Percentiles rank a stretch among this genome's conserved stretches.
Conservation (phyloP, 768 basidiomycete species). For the Fibroporia radiculosa region DNA sequence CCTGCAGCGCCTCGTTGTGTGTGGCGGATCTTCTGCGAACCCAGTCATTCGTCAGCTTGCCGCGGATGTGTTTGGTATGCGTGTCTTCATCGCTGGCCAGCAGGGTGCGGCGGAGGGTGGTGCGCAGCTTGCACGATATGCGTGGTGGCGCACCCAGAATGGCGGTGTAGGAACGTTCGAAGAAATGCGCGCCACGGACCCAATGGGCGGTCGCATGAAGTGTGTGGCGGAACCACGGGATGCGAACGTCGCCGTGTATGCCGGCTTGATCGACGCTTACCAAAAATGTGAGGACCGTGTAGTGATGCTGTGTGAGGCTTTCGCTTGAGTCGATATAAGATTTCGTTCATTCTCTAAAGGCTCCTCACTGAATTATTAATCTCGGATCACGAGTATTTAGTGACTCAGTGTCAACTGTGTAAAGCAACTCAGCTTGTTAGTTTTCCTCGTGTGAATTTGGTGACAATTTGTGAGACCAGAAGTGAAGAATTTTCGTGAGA, state of each 20-base stretch:
- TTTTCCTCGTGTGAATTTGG: too few species aligned
- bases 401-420: too few species aligned
- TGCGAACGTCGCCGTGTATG: slow-evolving; percentile 42
- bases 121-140: slow-evolving; percentile 61
- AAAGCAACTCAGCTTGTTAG: too few species aligned
- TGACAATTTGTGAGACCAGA: too few species aligned
- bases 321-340: too few species aligned
- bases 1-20: slow-evolving; percentile 63
- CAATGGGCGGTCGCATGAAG: slow-evolving; percentile 42
- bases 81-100: slow-evolving; percentile 59
- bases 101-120: slow-evolving; percentile 71
- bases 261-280: slow-evolving; percentile 44
- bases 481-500: too few species aligned
- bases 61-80: slow-evolving; percentile 74
- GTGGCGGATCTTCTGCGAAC: slow-evolving; percentile 75
- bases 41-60: slow-evolving; percentile 63
- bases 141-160: slow-evolving; percentile 52
- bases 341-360: too few species aligned
- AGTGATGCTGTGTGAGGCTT: slow-evolving; percentile 21
- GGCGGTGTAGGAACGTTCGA: slow-evolving; percentile 47
- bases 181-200: slow-evolving; percentile 49
- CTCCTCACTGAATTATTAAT: too few species aligned
- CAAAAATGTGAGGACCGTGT: slow-evolving; percentile 49
- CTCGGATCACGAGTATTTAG: too few species aligned
- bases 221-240: slow-evolving; percentile 53